Conservation (phyloP, 2,329 filamentous ascomycete genomes). For the Celoporthe dispersa region DNA sequence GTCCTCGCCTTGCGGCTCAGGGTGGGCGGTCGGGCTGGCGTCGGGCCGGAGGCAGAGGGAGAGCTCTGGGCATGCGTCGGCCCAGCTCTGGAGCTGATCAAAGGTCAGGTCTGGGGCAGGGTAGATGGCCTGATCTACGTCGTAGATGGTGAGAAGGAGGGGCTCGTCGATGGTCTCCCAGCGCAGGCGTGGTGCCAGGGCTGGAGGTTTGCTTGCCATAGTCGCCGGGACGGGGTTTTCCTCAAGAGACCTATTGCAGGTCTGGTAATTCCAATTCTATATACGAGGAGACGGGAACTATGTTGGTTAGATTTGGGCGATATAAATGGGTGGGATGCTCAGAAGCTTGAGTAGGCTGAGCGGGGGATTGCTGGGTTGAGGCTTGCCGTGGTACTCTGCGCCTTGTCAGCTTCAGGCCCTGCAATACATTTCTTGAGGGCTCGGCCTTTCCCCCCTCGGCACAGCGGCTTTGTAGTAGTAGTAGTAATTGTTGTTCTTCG, state of each 20-base stretch:
- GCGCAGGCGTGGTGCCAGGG: neutral
- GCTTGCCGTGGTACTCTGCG: neutral
- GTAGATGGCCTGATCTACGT: conserved; percentile 27
- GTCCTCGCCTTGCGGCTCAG: neutral
- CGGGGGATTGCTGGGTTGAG: neutral
- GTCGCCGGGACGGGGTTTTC: neutral
- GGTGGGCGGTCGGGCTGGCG: neutral
- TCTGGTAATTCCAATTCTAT: neutral
- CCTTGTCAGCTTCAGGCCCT: neutral
- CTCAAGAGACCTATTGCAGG: neutral
- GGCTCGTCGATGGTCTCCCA: conserved; percentile 20
- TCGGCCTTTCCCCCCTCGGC: neutral
- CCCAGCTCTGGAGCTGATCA: conserved; percentile 25
- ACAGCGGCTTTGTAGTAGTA: neutral
- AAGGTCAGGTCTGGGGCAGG: conserved; percentile 20
- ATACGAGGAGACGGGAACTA: neutral
- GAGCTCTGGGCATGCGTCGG: conserved; percentile 16
- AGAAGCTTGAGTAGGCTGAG: neutral
- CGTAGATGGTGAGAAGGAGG: conserved; percentile 21
- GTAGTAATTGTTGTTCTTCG: neutral
- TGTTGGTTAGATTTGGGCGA: neutral
- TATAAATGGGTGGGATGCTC: neutral
- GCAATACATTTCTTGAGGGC: neutral
- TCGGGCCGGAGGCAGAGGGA: conserved; percentile 14
- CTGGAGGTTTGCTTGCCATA: neutral